phyloP scores from a whole-genome alignment of 495 filamentous ascomycete genomes.

The Lasiosphaeria ovina region DNA sequence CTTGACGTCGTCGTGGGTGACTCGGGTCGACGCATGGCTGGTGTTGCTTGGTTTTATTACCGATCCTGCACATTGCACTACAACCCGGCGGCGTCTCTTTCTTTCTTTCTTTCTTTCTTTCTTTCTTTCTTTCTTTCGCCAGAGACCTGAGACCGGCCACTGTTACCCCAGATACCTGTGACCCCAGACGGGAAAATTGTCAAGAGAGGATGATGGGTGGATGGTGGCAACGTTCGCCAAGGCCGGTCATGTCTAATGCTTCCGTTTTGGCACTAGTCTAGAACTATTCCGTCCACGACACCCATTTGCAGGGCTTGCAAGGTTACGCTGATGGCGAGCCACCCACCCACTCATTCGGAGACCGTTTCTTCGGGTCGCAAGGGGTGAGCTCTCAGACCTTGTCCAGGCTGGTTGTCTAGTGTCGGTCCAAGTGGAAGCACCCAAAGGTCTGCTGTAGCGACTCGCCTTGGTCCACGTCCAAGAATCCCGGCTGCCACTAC shows the following conservation, averaged over 20 bases:
- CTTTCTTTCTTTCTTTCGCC: background rate
- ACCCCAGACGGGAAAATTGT: too few relatives aligned
- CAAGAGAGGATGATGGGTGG: too few relatives aligned
- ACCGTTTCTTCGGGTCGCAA: slow-evolving; percentile 27
- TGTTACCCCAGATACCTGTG: too few relatives aligned
- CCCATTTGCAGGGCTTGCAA: slow-evolving; percentile 24
- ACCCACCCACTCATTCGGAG: slow-evolving; percentile 24
- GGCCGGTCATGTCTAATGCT: background rate
- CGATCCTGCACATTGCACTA: too few relatives aligned
- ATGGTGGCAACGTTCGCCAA: too few relatives aligned
- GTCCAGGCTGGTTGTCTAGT: slow-evolving; percentile 1
- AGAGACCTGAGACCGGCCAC: background rate
- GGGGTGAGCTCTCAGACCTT: slow-evolving; percentile 16
- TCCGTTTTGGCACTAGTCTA: slow-evolving; percentile 26
- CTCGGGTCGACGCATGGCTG: too few relatives aligned
- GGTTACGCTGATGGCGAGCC: slow-evolving; percentile 22
- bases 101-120: too few relatives aligned
- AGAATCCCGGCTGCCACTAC: slow-evolving; percentile 4
- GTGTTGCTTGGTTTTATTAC: background rate
- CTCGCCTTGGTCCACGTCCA: slow-evolving; percentile 7
- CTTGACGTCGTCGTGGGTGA: too few relatives aligned
- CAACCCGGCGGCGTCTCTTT: too few relatives aligned
- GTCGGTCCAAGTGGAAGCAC: slow-evolving; percentile 9
- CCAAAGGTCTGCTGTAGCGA: slow-evolving; percentile 11
- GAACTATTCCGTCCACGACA: background rate